phyloP scores from a whole-genome alignment of 2,329 filamentous ascomycete genomes.

The Clonostachys byssicola region DNA sequence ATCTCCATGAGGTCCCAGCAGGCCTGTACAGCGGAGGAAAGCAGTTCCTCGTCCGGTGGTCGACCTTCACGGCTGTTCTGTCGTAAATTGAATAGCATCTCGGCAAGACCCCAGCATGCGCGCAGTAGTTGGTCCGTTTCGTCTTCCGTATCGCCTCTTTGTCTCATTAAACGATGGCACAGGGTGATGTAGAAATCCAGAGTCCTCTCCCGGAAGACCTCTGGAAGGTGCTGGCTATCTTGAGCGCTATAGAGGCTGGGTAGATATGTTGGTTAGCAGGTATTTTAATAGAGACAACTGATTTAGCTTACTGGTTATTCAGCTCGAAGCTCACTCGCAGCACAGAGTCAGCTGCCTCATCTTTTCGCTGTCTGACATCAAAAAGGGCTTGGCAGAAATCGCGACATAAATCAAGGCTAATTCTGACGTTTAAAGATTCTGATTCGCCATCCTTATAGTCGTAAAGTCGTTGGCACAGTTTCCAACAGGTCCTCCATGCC shows the following conservation, averaged over 20 bases:
- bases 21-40: slow-evolving; percentile 84
- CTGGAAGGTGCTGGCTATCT: slow-evolving; percentile 71
- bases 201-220: slow-evolving; percentile 83
- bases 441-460: slow-evolving; percentile 71
- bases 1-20: slow-evolving; percentile 95
- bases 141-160: slow-evolving; percentile 70
- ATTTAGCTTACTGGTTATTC: slow-evolving; percentile 70
- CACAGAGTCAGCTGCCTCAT: slow-evolving; percentile 80
- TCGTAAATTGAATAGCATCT: slow-evolving; percentile 88
- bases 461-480: slow-evolving; percentile 84
- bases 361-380: slow-evolving; percentile 73
- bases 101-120: slow-evolving; percentile 85
- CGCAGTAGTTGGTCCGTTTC: slow-evolving; percentile 81
- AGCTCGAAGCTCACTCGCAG: slow-evolving; percentile 90
- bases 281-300: neutral
- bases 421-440: slow-evolving; percentile 61
- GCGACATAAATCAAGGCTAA: slow-evolving; percentile 80
- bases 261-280: neutral
- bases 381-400: slow-evolving; percentile 92
- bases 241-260: slow-evolving; percentile 80
- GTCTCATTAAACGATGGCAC: slow-evolving; percentile 95
- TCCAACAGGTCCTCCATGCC: slow-evolving; percentile 94
- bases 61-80: slow-evolving; percentile 75
- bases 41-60: slow-evolving; percentile 73
- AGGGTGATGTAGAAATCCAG: slow-evolving; percentile 92